phyloP scores from a whole-genome alignment of 1,139 yeast species.

The Kluyveromyces marxianus region DNA sequence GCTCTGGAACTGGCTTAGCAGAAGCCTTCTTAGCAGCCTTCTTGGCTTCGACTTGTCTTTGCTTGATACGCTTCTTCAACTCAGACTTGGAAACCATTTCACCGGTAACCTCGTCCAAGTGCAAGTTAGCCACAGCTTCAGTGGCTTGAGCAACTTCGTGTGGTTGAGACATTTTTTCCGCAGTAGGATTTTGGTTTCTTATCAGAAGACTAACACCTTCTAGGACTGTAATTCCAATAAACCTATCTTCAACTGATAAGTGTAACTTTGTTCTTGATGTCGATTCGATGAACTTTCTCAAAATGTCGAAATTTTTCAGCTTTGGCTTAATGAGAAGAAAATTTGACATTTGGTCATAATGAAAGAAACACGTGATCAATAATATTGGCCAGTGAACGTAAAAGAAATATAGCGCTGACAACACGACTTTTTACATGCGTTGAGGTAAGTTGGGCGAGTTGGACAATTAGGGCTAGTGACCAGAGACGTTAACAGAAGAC shows the following conservation, averaged over 20 bases:
- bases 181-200: not conserved
- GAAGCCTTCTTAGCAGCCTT: constrained; percentile 71
- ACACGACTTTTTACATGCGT: too few relatives aligned
- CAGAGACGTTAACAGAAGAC: too few relatives aligned
- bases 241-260: not conserved
- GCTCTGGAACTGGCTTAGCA: constrained; percentile 36
- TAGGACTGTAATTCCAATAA: not conserved
- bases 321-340: too few relatives aligned
- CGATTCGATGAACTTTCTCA: too few relatives aligned
- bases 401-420: too few relatives aligned
- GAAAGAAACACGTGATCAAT: too few relatives aligned
- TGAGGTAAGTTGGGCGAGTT: too few relatives aligned
- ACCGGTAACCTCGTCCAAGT: constrained; percentile 87
- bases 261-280: too few relatives aligned
- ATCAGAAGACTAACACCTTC: not conserved
- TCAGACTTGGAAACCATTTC: constrained; percentile 96
- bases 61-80: constrained; percentile 91
- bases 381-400: too few relatives aligned
- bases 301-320: too few relatives aligned
- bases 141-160: constrained; percentile 42
- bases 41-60: constrained; percentile 79
- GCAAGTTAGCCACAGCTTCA: constrained; percentile 77
- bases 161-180: constrained; percentile 32
- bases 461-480: too few relatives aligned
- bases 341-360: too few relatives aligned